Conservation (phyloP, 2,329 filamentous ascomycete genomes). For the Pyrenochaeta sp. region DNA sequence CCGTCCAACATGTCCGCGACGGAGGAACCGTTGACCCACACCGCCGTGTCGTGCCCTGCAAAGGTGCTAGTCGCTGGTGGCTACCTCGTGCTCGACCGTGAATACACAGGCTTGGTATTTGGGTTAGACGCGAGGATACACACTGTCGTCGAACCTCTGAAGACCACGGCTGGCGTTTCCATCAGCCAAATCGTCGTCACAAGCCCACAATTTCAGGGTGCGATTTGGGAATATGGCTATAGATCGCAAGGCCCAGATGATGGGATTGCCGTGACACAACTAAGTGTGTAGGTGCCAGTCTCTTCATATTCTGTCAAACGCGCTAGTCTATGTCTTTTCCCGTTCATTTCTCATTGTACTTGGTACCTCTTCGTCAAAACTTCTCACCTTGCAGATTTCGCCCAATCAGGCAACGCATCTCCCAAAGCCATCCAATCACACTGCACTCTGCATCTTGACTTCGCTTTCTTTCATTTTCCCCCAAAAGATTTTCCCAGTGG, state of each 20-base stretch:
- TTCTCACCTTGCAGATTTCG: conserved; percentile 2
- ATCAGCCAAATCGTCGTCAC: conserved; percentile 80
- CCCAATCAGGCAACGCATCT: conserved; percentile 17
- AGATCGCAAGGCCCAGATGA: conserved; percentile 73
- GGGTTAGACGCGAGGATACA: conserved; percentile 72
- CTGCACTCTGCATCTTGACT: neutral
- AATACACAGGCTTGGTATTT: conserved; percentile 78
- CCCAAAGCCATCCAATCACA: conserved; percentile 2
- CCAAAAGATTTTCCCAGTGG: too few species aligned
- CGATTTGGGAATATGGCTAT: conserved; percentile 88
- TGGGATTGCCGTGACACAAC: conserved; percentile 82
- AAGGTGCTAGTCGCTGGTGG: conserved; percentile 96
- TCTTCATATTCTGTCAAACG: neutral
- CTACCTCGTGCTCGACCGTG: conserved; percentile 90
- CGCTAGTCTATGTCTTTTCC: neutral
- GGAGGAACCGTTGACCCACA: conserved; percentile 28
- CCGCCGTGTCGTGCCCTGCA: conserved; percentile 82
- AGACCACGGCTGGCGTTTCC: conserved; percentile 67
- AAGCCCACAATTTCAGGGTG: conserved; percentile 89
- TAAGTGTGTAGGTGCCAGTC: conserved; percentile 71
- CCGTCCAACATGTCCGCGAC: conserved; percentile 17
- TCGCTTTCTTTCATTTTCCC: neutral
- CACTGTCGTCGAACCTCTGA: conserved; percentile 64
- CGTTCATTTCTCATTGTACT: neutral
- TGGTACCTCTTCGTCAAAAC: neutral